Evolutionary conservation across 441 rosid species (phyloP).

Genomic region (Omphalea diandra): DNA sequence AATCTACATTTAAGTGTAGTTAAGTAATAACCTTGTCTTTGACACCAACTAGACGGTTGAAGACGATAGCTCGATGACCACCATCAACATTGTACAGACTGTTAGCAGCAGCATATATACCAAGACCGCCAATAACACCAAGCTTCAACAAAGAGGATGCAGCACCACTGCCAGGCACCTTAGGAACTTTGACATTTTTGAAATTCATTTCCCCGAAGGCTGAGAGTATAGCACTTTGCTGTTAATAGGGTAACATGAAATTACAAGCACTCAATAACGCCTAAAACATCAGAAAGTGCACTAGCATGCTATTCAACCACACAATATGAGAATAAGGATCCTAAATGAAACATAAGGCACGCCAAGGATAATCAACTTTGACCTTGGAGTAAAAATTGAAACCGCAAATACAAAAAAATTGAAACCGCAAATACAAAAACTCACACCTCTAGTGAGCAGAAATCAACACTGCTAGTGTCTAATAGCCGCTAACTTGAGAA

Average conservation of each 20-base stretch:
- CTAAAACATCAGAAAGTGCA: background rate
- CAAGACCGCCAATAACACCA: conserved; percentile 67
- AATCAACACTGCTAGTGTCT: background rate
- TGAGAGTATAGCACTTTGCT: background rate
- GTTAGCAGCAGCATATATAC: conserved; percentile 61
- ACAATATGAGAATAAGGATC: background rate
- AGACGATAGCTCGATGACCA: conserved; percentile 86
- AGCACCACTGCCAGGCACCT: conserved; percentile 73
- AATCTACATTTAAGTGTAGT: background rate
- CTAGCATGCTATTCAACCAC: background rate
- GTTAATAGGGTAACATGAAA: background rate
- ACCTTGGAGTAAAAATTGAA: background rate
- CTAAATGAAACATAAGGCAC: background rate
- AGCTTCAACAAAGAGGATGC: conserved; percentile 58
- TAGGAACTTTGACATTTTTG: conserved; percentile 71
- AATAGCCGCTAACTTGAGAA: background rate
- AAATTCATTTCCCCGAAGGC: conserved; percentile 54
- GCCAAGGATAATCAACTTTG: background rate
- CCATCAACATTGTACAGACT: conserved; percentile 96
- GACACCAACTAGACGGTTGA: conserved; percentile 70
- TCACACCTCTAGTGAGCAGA: background rate
- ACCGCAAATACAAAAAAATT: background rate
- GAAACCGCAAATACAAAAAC: background rate
- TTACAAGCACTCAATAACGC: background rate
- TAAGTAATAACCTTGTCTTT: conserved; percentile 63